These are phyloP conservation scores for Dictyophora rubrovolvata DNA, from an alignment of 768 basidiomycete genomes.

Conservation along the genomic window DNA sequence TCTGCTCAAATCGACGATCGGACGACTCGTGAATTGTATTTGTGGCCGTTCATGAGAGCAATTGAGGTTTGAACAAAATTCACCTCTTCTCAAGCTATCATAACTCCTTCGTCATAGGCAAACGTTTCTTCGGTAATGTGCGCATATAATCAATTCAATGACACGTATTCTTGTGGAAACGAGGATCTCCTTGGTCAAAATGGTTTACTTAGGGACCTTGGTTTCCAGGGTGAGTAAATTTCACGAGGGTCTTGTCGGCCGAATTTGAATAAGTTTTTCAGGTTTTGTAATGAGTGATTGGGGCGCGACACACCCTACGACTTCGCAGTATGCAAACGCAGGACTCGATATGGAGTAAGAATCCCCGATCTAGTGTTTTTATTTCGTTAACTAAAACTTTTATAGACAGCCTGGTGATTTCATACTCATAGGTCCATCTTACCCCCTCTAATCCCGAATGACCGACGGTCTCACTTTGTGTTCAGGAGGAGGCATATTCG, in stretches of 20 bases:
- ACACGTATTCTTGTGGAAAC: slow-evolving; percentile 16
- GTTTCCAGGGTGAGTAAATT: slow-evolving; percentile 15
- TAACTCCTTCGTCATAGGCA: slow-evolving; percentile 31
- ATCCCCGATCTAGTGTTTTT: not conserved
- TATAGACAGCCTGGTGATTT: slow-evolving; percentile 49
- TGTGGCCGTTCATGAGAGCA: slow-evolving; percentile 11
- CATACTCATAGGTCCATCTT: slow-evolving; percentile 1
- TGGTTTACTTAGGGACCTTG: slow-evolving; percentile 17
- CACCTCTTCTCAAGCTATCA: slow-evolving; percentile 15
- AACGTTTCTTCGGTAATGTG: slow-evolving; percentile 61
- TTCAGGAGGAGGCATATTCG: slow-evolving; percentile 29
- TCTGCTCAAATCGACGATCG: slow-evolving; percentile 13
- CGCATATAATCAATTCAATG: slow-evolving; percentile 10
- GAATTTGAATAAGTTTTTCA: not conserved
- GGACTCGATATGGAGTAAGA: slow-evolving; percentile 37
- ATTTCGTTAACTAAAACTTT: not conserved
- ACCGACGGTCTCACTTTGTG: not conserved
- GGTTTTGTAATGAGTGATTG: slow-evolving; percentile 59
- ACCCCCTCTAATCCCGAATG: not conserved
- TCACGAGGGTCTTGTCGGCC: slow-evolving; percentile 13
- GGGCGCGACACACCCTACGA: slow-evolving; percentile 52
- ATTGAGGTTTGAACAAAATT: slow-evolving; percentile 27
- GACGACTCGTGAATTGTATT: slow-evolving; percentile 12
- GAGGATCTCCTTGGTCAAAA: not conserved
- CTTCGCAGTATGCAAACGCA: slow-evolving; percentile 38